These are phyloP conservation scores for Deakozyma indianensis DNA, from an alignment of 805 yeast species.

Conservation along the genomic window DNA sequence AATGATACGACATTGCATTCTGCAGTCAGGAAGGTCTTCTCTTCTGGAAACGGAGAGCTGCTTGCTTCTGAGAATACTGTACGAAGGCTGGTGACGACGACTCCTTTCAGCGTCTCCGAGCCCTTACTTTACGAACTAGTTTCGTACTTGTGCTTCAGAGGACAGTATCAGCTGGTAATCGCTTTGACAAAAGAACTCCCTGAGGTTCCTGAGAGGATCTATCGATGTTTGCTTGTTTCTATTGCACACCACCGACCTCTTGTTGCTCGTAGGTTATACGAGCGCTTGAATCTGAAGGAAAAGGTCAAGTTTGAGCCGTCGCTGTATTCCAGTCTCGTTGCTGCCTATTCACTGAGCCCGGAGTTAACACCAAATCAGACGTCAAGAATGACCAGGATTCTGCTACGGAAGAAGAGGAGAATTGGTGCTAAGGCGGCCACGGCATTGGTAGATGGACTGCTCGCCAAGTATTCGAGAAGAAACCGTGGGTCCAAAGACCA, in stretches of 20 bases:
- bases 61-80: not conserved
- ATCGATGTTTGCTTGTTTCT: not conserved
- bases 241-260: not conserved
- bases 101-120: not conserved
- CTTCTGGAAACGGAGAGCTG: not conserved
- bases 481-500: not conserved
- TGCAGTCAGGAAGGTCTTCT: not conserved
- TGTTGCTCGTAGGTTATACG: not conserved
- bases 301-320: not conserved
- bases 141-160: not conserved
- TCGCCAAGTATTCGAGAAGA: not conserved
- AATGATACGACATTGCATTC: not conserved
- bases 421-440: not conserved
- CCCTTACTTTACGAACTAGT: not conserved
- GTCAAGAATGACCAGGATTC: not conserved
- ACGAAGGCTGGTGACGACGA: not conserved
- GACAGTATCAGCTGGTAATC: not conserved
- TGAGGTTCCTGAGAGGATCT: not conserved
- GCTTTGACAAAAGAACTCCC: not conserved
- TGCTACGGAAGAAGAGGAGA: not conserved
- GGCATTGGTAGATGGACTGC: not conserved
- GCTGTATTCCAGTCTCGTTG: not conserved
- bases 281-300: not conserved
- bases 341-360: not conserved
- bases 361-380: not conserved